These are phyloP conservation scores for baker's yeast (Saccharomyces cerevisiae) DNA, from an alignment of 805 yeast genomes.

Conservation along the genomic window DNA sequence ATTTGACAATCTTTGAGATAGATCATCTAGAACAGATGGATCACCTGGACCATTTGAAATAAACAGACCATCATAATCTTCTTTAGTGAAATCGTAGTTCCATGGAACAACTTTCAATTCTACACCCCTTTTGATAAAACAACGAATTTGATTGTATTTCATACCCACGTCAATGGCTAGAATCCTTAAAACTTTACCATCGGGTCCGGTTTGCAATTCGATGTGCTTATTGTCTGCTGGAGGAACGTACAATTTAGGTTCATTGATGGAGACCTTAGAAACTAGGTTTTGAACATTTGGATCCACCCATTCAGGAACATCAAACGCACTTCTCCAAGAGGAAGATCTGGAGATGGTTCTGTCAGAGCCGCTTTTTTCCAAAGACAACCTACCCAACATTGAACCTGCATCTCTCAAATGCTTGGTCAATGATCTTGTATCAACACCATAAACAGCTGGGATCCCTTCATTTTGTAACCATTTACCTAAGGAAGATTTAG, in stretches of 20 bases:
- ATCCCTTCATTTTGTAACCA: slow-evolving; percentile 89
- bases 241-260: slow-evolving; percentile 73
- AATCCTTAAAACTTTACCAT: slow-evolving; percentile 74
- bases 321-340: slow-evolving; percentile 57
- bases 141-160: slow-evolving; percentile 95
- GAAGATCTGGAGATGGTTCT: slow-evolving; percentile 27
- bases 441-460: slow-evolving; percentile 97
- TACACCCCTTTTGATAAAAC: slow-evolving; percentile 92
- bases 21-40: slow-evolving; percentile 73
- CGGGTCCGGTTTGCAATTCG: slow-evolving; percentile 47
- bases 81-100: slow-evolving; percentile 76
- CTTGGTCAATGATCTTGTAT: slow-evolving; percentile 91
- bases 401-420: slow-evolving; percentile 88
- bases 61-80: slow-evolving; percentile 89
- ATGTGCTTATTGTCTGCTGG: slow-evolving; percentile 34
- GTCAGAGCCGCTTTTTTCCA: slow-evolving; percentile 39
- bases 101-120: slow-evolving; percentile 93
- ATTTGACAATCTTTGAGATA: slow-evolving; percentile 50
- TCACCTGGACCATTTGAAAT: slow-evolving; percentile 99
- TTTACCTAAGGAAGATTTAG: slow-evolving; percentile 81
- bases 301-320: slow-evolving; percentile 81
- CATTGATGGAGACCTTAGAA: slow-evolving; percentile 74
- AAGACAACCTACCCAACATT: slow-evolving; percentile 79
- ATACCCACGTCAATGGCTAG: slow-evolving; percentile 95
- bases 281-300: slow-evolving; percentile 90